A percentile compares a stretch with the other conserved stretches of the same genome.
Conservation (phyloP, 495 filamentous ascomycete genomes). For the Trichoderma reesei region DNA sequence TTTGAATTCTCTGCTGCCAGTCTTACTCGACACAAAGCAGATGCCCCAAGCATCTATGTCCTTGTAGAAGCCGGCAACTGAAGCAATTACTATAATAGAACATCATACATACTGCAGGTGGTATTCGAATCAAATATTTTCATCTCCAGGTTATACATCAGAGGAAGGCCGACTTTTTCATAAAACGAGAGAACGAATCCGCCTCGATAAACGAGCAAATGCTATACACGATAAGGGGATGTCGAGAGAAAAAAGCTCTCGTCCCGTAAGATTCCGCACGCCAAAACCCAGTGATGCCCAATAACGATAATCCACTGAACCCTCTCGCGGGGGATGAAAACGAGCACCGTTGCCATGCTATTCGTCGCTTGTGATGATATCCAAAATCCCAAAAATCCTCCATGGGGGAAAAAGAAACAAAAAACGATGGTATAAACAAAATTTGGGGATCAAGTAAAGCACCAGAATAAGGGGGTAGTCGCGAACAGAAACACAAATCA, state of each 20-base stretch:
- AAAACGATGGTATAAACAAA: too few relatives aligned
- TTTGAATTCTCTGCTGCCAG: too few relatives aligned
- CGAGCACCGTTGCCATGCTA: conserved; percentile 1
- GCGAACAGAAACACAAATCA: not conserved
- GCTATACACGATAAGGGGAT: not conserved
- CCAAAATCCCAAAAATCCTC: not conserved
- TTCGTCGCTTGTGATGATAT: not conserved
- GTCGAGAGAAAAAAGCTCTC: not conserved
- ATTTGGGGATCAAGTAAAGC: too few relatives aligned
- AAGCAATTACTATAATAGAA: too few relatives aligned
- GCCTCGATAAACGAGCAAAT: not conserved
- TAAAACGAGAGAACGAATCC: not conserved
- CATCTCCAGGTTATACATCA: too few relatives aligned
- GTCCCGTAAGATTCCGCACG: not conserved
- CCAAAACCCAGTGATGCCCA: not conserved
- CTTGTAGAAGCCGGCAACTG: too few relatives aligned
- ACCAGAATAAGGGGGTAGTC: not conserved
- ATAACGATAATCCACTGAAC: not conserved
- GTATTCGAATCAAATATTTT: too few relatives aligned
- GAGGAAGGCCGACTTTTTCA: not conserved
- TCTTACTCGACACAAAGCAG: too few relatives aligned
- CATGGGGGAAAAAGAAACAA: not conserved
- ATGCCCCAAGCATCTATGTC: too few relatives aligned
- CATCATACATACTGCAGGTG: too few relatives aligned
- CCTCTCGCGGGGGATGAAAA: not conserved